Percentiles rank a stretch among this genome's conserved stretches.
These are phyloP conservation scores for Ampelomyces quisqualis DNA, from an alignment of 2,329 filamentous ascomycete genomes.

Conservation along the genomic window DNA sequence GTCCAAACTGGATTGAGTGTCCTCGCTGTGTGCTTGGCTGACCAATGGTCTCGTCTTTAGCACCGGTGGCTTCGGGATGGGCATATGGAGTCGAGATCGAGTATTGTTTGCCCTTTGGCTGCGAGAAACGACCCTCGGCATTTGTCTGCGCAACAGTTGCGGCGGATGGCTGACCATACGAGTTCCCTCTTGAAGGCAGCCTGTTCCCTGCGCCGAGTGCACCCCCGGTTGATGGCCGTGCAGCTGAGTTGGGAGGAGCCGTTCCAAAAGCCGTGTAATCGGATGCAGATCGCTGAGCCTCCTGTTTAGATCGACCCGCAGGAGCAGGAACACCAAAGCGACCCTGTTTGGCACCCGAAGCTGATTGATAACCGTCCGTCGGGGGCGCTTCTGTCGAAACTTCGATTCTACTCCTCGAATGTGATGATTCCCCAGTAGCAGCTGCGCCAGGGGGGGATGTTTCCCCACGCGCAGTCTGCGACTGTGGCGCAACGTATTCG, in stretches of 20 bases:
- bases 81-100: slow-evolving; percentile 68
- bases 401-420: slow-evolving; percentile 53
- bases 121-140: slow-evolving; percentile 84
- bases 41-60: slow-evolving; percentile 54
- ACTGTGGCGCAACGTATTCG: slow-evolving; percentile 91
- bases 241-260: slow-evolving; percentile 47
- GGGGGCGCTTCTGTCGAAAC: slow-evolving; percentile 46
- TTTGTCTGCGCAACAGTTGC: slow-evolving; percentile 87
- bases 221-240: slow-evolving; percentile 75
- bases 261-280: slow-evolving; percentile 47
- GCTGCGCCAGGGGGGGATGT: slow-evolving; percentile 40
- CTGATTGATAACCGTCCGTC: slow-evolving; percentile 41
- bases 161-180: slow-evolving; percentile 85
- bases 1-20: slow-evolving; percentile 52
- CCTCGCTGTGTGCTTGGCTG: slow-evolving; percentile 59
- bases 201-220: slow-evolving; percentile 63
- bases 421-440: slow-evolving; percentile 39
- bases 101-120: slow-evolving; percentile 68
- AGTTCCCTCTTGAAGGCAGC: slow-evolving; percentile 70
- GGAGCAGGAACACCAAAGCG: slow-evolving; percentile 28
- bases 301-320: slow-evolving; percentile 42
- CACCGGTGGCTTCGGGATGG: slow-evolving; percentile 46
- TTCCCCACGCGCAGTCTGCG: slow-evolving; percentile 76
- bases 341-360: slow-evolving; percentile 23
- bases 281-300: slow-evolving; percentile 55